These are phyloP conservation scores for Phlyctochytrium arcticum DNA, from an alignment of 192 early-diverging fungal genomes.

Conservation along the genomic window DNA sequence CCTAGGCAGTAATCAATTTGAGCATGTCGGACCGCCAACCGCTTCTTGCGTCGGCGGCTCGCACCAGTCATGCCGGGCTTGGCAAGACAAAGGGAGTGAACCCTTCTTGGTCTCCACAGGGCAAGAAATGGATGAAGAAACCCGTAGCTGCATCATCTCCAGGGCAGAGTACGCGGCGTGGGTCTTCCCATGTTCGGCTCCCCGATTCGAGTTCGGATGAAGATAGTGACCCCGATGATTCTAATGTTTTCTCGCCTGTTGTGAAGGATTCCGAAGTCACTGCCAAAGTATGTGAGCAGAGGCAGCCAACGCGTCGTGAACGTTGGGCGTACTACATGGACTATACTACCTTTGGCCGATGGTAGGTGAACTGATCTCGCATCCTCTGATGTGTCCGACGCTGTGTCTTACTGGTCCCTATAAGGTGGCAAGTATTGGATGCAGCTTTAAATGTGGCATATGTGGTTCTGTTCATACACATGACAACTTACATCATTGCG, in stretches of 20 bases:
- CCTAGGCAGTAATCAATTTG: no score
- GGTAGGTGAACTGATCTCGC: not conserved
- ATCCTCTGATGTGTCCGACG: not conserved
- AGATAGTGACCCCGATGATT: not conserved
- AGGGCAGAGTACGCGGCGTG: not conserved
- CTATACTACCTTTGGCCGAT: conserved; percentile 12
- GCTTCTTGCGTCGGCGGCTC: not conserved
- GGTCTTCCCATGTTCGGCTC: not conserved
- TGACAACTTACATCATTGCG: conserved; percentile 20
- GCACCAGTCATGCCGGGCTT: not conserved
- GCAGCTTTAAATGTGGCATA: conserved; percentile 17
- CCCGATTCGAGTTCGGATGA: not conserved
- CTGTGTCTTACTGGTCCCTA: not conserved
- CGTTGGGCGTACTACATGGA: conserved; percentile 21
- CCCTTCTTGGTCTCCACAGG: not conserved
- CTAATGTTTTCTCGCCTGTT: no score
- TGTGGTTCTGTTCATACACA: conserved; percentile 23
- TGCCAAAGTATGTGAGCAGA: not conserved
- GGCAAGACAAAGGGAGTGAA: not conserved
- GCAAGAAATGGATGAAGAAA: conserved; percentile 1
- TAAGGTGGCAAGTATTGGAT: conserved; percentile 22
- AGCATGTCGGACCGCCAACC: not conserved
- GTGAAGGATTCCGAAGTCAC: not conserved
- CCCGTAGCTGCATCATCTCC: not conserved
- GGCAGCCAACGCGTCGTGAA: conserved; percentile 12